Base-by-base conservation (phyloP, 1,139 yeast species). In the Taphrina wiesneri region DNA sequence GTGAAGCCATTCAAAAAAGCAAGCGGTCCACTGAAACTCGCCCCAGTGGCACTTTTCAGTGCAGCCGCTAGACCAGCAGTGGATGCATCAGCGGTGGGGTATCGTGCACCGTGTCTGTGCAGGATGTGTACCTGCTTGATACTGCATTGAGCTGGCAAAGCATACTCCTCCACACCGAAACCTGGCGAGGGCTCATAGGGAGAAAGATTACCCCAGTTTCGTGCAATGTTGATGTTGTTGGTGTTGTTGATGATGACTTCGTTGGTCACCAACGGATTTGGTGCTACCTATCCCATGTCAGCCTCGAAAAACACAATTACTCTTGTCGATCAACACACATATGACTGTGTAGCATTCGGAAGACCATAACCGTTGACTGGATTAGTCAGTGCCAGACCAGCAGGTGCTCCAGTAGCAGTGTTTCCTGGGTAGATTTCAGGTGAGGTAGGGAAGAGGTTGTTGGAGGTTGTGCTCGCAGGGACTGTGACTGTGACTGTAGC, bases 21-120 rank as follows among this genome's bases (percentile, higher is more conserved):
- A 15, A 53, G 57, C 36, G 57, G 57, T n/a, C 57, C 57, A 13
- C n/a, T 34, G 17, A 53, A 53, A 19, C 19, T 53, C 26, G 43
- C 46, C 13, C 23, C 23, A 7, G 46, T 53, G 21, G 46, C 43
- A 39, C 17, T 34, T 28, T 53, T 53, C 46, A 39, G 46, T 1
- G 30, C 57, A 7, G 30, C 26, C 13, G 46, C 43, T 13, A 34
- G 46, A 2, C 39, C 30, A 23, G 46, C 46, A 13, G 57, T 34
- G 43, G 57, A 53, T 3, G 57, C 43, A 25, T 39, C 57, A 7
- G 57, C 43, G 11, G 57, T 53, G 19, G 57, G 57, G 34, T 53
- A 53, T n/a, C 57, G 57, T 15, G 57, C 41, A 6, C 57, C 57
- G 30, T 53, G 57, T 34, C 57, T 2, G 41, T 53, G 57, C 46